A percentile compares a stretch with the other conserved stretches of the same genome.
phyloP scores from a whole-genome alignment of 2,329 filamentous ascomycete genomes.

The Aspergillus chevalieri region DNA sequence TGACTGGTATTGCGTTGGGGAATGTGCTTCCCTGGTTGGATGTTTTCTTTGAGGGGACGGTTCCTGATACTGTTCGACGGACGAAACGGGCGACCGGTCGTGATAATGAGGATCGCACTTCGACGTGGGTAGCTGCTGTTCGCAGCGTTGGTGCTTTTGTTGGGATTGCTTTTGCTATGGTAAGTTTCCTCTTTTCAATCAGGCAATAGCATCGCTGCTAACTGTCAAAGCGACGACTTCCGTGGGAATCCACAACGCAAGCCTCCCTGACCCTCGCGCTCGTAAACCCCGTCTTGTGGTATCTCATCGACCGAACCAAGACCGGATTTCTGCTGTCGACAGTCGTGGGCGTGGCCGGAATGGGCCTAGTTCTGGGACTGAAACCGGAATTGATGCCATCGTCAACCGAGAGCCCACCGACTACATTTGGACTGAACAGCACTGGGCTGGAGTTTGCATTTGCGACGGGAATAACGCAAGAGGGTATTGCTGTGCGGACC shows the following conservation, averaged over 20 bases:
- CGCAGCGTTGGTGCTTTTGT: slow-evolving; percentile 65
- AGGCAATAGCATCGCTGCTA: slow-evolving; percentile 2
- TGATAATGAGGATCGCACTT: slow-evolving; percentile 22
- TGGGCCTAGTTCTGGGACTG: slow-evolving; percentile 65
- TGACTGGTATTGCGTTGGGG: slow-evolving; percentile 70
- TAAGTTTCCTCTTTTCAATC: slow-evolving; percentile 44
- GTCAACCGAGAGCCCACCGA: slow-evolving; percentile 44
- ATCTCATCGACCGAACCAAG: slow-evolving; percentile 83
- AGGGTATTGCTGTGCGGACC: slow-evolving; percentile 60
- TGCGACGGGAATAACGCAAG: slow-evolving; percentile 36
- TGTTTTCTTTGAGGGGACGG: slow-evolving; percentile 58
- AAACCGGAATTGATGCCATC: slow-evolving; percentile 72
- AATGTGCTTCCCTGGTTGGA: slow-evolving; percentile 81
- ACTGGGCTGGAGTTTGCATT: slow-evolving; percentile 26
- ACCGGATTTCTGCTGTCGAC: slow-evolving; percentile 76
- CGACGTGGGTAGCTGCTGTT: slow-evolving; percentile 64
- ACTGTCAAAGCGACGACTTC: slow-evolving; percentile 65
- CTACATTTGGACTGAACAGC: slow-evolving; percentile 20
- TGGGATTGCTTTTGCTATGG: slow-evolving; percentile 74
- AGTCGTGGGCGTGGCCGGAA: slow-evolving; percentile 66
- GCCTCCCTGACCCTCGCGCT: slow-evolving; percentile 82
- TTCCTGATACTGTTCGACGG: slow-evolving; percentile 29
- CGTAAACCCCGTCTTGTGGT: slow-evolving; percentile 92
- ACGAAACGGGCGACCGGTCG: slow-evolving; percentile 20
- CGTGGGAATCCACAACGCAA: slow-evolving; percentile 93